Percentiles rank a stretch among this genome's conserved stretches.
Evolutionary conservation across 208 protist species (phyloP).

Genomic region (Naegleria gruberi): DNA sequence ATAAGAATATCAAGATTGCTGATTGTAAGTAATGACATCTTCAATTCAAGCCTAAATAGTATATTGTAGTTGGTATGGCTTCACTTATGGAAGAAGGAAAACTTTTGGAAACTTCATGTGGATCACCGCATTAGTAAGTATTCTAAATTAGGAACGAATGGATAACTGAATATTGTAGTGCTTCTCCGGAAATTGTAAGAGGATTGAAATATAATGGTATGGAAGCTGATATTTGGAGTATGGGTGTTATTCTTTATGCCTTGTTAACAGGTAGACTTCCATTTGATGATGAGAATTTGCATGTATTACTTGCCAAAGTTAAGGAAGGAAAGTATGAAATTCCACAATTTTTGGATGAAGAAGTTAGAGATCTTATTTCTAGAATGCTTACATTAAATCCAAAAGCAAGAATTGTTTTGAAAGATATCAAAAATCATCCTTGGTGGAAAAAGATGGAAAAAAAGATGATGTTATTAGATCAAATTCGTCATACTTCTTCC

Average conservation of each 20-base stretch:
- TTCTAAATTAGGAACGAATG: neutral
- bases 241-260: constrained; percentile 34
- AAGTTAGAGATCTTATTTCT: constrained; percentile 50
- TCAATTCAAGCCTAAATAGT: neutral
- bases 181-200: constrained; percentile 35
- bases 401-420: constrained; percentile 46
- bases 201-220: constrained; percentile 31
- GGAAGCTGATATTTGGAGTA: constrained; percentile 27
- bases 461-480: neutral
- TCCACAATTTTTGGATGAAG: constrained; percentile 42
- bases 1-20: constrained; percentile 25
- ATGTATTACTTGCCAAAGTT: constrained; percentile 22
- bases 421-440: constrained; percentile 52
- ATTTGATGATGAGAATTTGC: constrained; percentile 27
- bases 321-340: constrained; percentile 46
- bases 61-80: constrained; percentile 3
- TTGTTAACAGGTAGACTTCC: constrained; percentile 28
- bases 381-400: constrained; percentile 55
- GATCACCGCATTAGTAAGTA: constrained; percentile 39
- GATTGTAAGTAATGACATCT: neutral
- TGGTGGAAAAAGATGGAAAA: constrained; percentile 38
- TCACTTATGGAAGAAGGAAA: constrained; percentile 11
- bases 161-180: neutral
- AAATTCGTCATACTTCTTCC: neutral
- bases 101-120: constrained; percentile 39